Percentiles rank a stretch among this genome's conserved stretches.
These are phyloP conservation scores for Paramecium tetraurelia DNA, from an alignment of 73 alveolate genomes.

Conservation along the genomic window DNA sequence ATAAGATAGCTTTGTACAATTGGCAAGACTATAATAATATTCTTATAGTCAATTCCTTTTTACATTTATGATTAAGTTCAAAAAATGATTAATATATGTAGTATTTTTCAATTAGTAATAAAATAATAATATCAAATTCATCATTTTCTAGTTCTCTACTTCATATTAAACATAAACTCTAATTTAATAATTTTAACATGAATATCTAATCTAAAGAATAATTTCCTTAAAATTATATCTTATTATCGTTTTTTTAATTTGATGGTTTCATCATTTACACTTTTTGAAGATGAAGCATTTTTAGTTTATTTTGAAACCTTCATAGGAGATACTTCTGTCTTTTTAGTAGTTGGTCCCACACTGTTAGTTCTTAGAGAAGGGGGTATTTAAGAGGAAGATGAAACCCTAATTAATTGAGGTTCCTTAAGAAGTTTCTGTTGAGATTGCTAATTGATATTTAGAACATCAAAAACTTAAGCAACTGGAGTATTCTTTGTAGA, in stretches of 20 bases:
- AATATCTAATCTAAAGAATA: constrained; percentile 1
- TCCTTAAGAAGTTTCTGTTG: not conserved
- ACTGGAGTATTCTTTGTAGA: not conserved
- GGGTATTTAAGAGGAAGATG: not conserved
- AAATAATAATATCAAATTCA: not conserved
- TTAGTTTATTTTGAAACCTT: not conserved
- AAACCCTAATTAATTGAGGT: not conserved
- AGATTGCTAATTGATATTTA: not conserved
- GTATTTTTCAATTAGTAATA: not conserved
- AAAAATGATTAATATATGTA: not conserved
- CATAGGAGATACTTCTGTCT: not conserved
- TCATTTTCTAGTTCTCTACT: not conserved
- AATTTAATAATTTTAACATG: not conserved
- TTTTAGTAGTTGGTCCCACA: not conserved
- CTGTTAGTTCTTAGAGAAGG: not conserved
- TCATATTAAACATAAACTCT: not conserved
- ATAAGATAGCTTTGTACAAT: too few species aligned
- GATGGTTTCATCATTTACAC: not conserved
- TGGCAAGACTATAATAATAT: too few species aligned
- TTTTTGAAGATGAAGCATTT: not conserved
- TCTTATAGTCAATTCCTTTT: not conserved
- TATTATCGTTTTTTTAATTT: not conserved
- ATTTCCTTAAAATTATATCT: not conserved
- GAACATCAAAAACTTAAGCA: not conserved
- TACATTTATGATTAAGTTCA: not conserved